phyloP scores from a whole-genome alignment of 768 basidiomycete genomes.

The Suillus bovinus region DNA sequence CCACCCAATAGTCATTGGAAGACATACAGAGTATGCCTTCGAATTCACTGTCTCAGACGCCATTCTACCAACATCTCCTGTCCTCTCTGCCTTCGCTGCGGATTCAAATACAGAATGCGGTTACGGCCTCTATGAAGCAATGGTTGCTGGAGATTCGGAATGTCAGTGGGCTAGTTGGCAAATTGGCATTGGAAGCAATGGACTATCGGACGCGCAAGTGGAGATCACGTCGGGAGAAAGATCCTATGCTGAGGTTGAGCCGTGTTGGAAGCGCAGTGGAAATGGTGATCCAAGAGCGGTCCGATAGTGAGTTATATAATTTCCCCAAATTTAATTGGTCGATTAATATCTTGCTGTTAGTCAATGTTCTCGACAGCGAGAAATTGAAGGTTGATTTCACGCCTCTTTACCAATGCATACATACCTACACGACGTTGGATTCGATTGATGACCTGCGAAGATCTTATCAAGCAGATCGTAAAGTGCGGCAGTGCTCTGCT shows the following conservation, averaged over 20 bases:
- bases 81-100: conserved; percentile 91
- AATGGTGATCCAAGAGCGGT: conserved; percentile 88
- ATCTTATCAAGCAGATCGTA: conserved; percentile 96
- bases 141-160: conserved; percentile 97
- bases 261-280: conserved; percentile 92
- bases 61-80: conserved; percentile 88
- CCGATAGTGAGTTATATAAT: conserved; percentile 69
- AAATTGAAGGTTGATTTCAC: conserved; percentile 89
- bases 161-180: conserved; percentile 81
- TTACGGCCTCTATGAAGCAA: conserved; percentile 92
- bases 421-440: conserved; percentile 91
- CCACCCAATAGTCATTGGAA: conserved; percentile 75
- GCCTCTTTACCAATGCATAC: conserved; percentile 94
- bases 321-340: not conserved
- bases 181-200: conserved; percentile 89
- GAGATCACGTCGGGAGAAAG: conserved; percentile 82
- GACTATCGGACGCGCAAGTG: conserved; percentile 79
- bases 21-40: conserved; percentile 91
- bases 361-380: conserved; percentile 91
- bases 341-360: conserved; percentile 40
- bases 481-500: conserved; percentile 44
- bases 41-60: conserved; percentile 87
- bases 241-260: conserved; percentile 71
- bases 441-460: conserved; percentile 86
- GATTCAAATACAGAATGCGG: conserved; percentile 86